Percentiles rank a stretch among this genome's conserved stretches.
These are phyloP conservation scores for Saccharomyces mikatae DNA, from an alignment of 805 yeast species.

Conservation along the genomic window DNA sequence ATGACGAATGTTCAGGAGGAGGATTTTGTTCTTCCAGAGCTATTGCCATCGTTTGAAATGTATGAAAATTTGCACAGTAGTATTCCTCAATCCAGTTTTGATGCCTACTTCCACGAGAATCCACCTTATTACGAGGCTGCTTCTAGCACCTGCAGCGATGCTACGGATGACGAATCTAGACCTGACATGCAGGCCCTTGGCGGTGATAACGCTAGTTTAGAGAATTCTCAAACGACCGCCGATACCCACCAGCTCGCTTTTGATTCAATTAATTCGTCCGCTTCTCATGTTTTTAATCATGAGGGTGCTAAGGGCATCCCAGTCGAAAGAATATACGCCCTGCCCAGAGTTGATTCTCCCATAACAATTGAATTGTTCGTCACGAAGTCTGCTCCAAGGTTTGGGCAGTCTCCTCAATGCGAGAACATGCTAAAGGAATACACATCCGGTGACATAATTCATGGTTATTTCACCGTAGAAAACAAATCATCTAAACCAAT, in stretches of 20 bases:
- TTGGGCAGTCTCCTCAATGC: constrained; percentile 7
- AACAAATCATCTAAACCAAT: constrained; percentile 34
- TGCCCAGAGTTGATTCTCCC: constrained; percentile 4
- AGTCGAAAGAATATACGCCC: constrained; percentile 9
- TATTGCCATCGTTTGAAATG: constrained; percentile 12
- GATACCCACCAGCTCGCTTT: not conserved
- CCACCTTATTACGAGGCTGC: constrained; percentile 2
- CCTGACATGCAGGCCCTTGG: not conserved
- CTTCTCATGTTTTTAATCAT: not conserved
- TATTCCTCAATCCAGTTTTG: constrained; percentile 7
- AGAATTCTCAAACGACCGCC: not conserved
- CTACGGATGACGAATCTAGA: not conserved
- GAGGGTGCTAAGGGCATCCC: constrained; percentile 1
- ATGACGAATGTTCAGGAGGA: not conserved
- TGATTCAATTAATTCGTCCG: not conserved
- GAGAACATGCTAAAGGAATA: constrained; percentile 35
- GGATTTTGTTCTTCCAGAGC: not conserved
- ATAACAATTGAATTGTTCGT: constrained; percentile 11
- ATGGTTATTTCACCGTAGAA: constrained; percentile 39
- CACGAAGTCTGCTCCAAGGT: constrained; percentile 7
- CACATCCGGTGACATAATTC: constrained; percentile 44
- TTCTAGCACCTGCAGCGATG: not conserved
- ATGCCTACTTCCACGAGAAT: constrained; percentile 1
- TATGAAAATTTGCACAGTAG: constrained; percentile 8
- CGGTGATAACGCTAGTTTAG: not conserved